These are phyloP conservation scores for Geotrichum aggregatum DNA, from an alignment of 1,139 yeast genomes.

Conservation along the genomic window DNA sequence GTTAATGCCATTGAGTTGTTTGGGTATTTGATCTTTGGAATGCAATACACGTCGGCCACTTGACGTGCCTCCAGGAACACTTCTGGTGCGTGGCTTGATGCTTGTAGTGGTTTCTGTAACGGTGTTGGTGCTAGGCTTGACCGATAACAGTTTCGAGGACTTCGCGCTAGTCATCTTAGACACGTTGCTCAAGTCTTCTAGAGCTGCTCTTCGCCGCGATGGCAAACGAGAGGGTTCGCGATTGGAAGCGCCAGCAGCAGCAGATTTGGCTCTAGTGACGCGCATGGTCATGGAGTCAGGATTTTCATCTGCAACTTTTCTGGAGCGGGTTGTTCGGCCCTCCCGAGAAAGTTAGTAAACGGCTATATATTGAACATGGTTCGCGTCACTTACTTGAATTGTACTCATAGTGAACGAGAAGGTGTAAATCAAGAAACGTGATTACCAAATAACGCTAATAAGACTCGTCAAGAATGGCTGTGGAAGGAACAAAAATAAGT, in stretches of 20 bases:
- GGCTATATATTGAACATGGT: not conserved
- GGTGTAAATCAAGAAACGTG: not conserved
- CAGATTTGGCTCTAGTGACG: slow-evolving; percentile 15
- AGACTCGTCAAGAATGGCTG: not conserved
- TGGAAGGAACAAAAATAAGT: not conserved
- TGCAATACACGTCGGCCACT: slow-evolving; percentile 12
- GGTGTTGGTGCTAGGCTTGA: not conserved
- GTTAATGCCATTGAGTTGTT: slow-evolving; percentile 14
- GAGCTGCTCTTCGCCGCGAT: slow-evolving; percentile 30
- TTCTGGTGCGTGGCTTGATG: slow-evolving; percentile 14
- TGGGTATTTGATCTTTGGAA: slow-evolving; percentile 20
- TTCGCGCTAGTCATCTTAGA: slow-evolving; percentile 23
- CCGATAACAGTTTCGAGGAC: slow-evolving; percentile 1
- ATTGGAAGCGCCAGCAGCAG: slow-evolving; percentile 11
- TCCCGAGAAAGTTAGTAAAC: not conserved
- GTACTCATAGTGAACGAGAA: slow-evolving; percentile 14
- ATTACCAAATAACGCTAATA: not conserved
- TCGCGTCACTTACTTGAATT: slow-evolving; percentile 10
- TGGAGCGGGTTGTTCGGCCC: slow-evolving; percentile 16
- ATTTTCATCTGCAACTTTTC: slow-evolving; percentile 18
- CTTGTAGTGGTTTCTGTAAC: slow-evolving; percentile 12
- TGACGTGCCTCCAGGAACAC: slow-evolving; percentile 7
- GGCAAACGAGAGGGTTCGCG: slow-evolving; percentile 8
- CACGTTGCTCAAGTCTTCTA: slow-evolving; percentile 37
- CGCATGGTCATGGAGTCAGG: slow-evolving; percentile 12